Evolutionary conservation across 768 basidiomycete genomes (phyloP).

Genomic region (Suillus brevipes): DNA sequence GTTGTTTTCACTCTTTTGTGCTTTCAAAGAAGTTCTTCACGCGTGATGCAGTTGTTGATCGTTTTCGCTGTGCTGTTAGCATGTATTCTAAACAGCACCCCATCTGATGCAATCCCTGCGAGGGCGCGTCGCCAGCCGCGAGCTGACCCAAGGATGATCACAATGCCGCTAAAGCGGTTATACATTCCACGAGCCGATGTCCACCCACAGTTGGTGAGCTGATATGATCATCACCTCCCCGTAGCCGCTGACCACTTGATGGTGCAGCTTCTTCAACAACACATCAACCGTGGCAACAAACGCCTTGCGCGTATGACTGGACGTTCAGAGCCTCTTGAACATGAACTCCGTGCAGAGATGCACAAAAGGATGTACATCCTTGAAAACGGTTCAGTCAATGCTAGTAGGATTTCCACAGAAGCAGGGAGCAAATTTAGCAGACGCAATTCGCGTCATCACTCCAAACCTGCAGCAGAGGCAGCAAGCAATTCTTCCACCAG

Average conservation of each 20-base stretch:
- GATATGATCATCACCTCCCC: not conserved
- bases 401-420: not conserved
- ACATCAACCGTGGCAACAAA: slow-evolving; percentile 62
- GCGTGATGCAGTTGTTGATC: slow-evolving; percentile 55
- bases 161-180: slow-evolving; percentile 42
- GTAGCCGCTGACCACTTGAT: slow-evolving; percentile 4
- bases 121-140: slow-evolving; percentile 14
- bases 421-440: slow-evolving; percentile 13
- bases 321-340: slow-evolving; percentile 48
- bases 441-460: slow-evolving; percentile 12
- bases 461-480: slow-evolving; percentile 6
- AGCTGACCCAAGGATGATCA: slow-evolving; percentile 34
- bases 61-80: slow-evolving; percentile 53
- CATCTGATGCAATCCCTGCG: slow-evolving; percentile 28
- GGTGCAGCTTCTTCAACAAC: slow-evolving; percentile 62
- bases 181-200: slow-evolving; percentile 30
- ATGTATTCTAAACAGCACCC: slow-evolving; percentile 47
- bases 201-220: slow-evolving; percentile 46
- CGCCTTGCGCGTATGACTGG: slow-evolving; percentile 73
- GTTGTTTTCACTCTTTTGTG: not conserved
- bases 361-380: slow-evolving; percentile 42
- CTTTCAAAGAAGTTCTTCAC: not conserved
- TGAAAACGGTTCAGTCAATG: slow-evolving; percentile 24
- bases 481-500: slow-evolving; percentile 16
- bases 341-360: slow-evolving; percentile 46